Conservation (phyloP, 2,329 filamentous ascomycete genomes). For the Cladorrhinum sp. region DNA sequence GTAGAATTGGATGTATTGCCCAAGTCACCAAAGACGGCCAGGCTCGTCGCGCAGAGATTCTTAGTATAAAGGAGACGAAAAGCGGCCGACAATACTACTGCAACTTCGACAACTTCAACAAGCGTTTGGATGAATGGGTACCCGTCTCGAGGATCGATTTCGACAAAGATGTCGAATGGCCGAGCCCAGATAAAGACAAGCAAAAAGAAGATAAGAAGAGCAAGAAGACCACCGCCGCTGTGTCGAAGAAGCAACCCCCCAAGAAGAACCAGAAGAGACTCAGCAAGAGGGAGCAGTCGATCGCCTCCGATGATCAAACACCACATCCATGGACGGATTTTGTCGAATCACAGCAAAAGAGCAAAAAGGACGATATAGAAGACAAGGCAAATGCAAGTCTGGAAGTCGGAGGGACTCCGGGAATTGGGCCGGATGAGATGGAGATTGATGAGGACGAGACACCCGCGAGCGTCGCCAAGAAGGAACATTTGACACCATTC, state of each 20-base stretch:
- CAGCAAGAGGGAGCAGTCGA: constrained; percentile 54
- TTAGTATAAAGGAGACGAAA: constrained; percentile 90
- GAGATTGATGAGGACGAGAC: constrained; percentile 54
- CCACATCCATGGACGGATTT: constrained; percentile 55
- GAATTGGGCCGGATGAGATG: constrained; percentile 47
- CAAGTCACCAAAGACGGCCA: constrained; percentile 71
- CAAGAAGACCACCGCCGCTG: constrained; percentile 62
- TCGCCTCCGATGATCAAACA: constrained; percentile 51
- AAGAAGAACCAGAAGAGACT: constrained; percentile 59
- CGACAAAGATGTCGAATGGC: constrained; percentile 91
- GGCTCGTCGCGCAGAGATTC: constrained; percentile 86
- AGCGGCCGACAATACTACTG: constrained; percentile 89
- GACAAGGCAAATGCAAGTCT: constrained; percentile 43
- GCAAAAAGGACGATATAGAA: constrained; percentile 46
- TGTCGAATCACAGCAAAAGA: constrained; percentile 44
- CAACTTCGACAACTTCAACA: constrained; percentile 98
- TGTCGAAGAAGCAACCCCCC: constrained; percentile 53
- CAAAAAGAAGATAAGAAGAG: constrained; percentile 75
- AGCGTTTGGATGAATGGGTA: constrained; percentile 82
- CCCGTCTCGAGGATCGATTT: constrained; percentile 79
- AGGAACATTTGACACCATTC: constrained; percentile 51
- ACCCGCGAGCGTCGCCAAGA: constrained; percentile 36
- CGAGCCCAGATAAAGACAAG: constrained; percentile 79
- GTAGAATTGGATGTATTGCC: constrained; percentile 55
- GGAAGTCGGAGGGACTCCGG: constrained; percentile 45